These are phyloP conservation scores for Tylopilus sp. DNA, from an alignment of 768 basidiomycete genomes.

Conservation along the genomic window DNA sequence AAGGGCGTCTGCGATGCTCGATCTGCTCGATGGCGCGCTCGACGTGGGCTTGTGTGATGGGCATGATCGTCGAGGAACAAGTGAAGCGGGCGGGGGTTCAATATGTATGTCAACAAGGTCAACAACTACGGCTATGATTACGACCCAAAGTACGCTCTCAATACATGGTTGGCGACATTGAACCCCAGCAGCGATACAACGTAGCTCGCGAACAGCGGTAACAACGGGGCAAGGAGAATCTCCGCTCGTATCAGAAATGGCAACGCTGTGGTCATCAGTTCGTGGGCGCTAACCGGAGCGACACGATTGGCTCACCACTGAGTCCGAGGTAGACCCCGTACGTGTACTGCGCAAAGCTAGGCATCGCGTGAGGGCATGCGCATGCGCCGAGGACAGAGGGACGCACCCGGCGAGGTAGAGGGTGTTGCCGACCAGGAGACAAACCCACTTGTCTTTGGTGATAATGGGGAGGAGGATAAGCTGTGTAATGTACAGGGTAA, in stretches of 20 bases:
- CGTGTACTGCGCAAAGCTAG: slow-evolving; percentile 84
- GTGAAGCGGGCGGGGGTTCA: slow-evolving; percentile 25
- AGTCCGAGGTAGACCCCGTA: slow-evolving; percentile 90
- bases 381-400: neutral
- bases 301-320: slow-evolving; percentile 49
- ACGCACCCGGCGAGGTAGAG: slow-evolving; percentile 66
- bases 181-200: slow-evolving; percentile 85
- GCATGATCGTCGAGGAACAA: slow-evolving; percentile 22
- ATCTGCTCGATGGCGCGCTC: slow-evolving; percentile 35
- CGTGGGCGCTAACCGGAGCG: slow-evolving; percentile 1
- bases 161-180: slow-evolving; percentile 82
- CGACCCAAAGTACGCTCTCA: slow-evolving; percentile 74
- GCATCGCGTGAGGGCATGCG: slow-evolving; percentile 7
- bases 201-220: slow-evolving; percentile 85
- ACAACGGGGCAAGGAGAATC: slow-evolving; percentile 83
- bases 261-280: slow-evolving; percentile 52
- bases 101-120: slow-evolving; percentile 10
- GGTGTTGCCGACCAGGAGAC: slow-evolving; percentile 89
- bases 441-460: slow-evolving; percentile 87
- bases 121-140: slow-evolving; percentile 10
- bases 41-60: slow-evolving; percentile 34
- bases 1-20: slow-evolving; percentile 44
- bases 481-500: slow-evolving; percentile 87
- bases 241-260: slow-evolving; percentile 92
- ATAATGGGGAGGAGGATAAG: slow-evolving; percentile 83